Conservation (phyloP, 352 stramenopile genomes). For the Phytophthora hibernalis region DNA sequence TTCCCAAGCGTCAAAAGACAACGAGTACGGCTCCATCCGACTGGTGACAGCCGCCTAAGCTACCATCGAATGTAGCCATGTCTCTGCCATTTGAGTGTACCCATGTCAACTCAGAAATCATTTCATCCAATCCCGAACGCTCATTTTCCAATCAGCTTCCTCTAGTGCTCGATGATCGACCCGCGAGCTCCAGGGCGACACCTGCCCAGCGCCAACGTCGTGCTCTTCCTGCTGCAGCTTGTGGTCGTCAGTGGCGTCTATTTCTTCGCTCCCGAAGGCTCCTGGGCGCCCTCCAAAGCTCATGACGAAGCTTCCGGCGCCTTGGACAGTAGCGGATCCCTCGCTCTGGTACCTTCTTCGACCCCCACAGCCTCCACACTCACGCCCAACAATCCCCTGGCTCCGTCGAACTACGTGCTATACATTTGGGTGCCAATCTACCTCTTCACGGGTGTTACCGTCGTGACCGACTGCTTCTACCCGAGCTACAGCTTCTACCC, state of each 20-base stretch:
- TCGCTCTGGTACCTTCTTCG: slow-evolving; percentile 11
- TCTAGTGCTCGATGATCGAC: slow-evolving; percentile 28
- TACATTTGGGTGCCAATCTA: slow-evolving; percentile 70
- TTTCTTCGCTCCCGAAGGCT: slow-evolving; percentile 41
- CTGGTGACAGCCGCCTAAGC: slow-evolving; percentile 26
- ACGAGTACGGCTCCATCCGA: slow-evolving; percentile 42
- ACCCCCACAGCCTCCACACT: slow-evolving; percentile 35
- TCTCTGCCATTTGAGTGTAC: slow-evolving; percentile 12
- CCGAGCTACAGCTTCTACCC: slow-evolving; percentile 65
- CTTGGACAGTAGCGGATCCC: slow-evolving; percentile 35
- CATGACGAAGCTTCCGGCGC: slow-evolving; percentile 20
- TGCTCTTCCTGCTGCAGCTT: slow-evolving; percentile 43
- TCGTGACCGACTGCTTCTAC: slow-evolving; percentile 61
- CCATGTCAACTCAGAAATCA: slow-evolving; percentile 30
- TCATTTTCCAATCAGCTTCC: slow-evolving; percentile 29
- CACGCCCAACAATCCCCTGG: slow-evolving; percentile 44
- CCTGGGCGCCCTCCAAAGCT: slow-evolving; percentile 27
- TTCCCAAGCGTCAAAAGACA: slow-evolving; percentile 31
- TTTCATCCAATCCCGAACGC: slow-evolving; percentile 23
- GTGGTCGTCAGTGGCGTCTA: slow-evolving; percentile 30
- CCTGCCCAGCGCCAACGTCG: slow-evolving; percentile 41
- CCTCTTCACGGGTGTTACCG: slow-evolving; percentile 49
- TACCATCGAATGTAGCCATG: too few relatives aligned
- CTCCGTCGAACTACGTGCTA: slow-evolving; percentile 53
- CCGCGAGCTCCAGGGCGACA: slow-evolving; percentile 25